These are phyloP conservation scores for Aegilops bicornis DNA, from an alignment of 176 grass and related monocot genomes.

Conservation along the genomic window DNA sequence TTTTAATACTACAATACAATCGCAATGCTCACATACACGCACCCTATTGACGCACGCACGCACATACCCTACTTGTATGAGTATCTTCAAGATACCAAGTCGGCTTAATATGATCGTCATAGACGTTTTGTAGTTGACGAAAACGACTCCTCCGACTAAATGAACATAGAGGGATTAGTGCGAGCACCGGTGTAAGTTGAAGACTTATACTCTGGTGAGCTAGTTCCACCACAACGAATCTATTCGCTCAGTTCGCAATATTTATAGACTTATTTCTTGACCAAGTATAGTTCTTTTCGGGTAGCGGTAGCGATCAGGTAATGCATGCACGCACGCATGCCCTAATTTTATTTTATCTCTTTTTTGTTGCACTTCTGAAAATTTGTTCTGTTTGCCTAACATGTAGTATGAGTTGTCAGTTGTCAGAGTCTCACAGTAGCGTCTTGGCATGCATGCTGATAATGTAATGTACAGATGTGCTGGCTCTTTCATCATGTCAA, in stretches of 20 bases:
- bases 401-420: background rate
- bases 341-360: background rate
- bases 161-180: too few relatives aligned
- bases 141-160: too few relatives aligned
- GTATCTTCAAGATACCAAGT: too few relatives aligned
- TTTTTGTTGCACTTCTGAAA: background rate
- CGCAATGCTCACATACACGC: too few relatives aligned
- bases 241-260: too few relatives aligned
- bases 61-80: too few relatives aligned
- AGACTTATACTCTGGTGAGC: too few relatives aligned
- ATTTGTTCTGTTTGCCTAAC: background rate
- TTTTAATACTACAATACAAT: too few relatives aligned
- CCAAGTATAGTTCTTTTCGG: background rate
- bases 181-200: too few relatives aligned
- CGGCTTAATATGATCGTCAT: fast-evolving
- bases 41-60: too few relatives aligned
- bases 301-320: background rate
- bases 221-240: too few relatives aligned
- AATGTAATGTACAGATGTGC: background rate
- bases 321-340: background rate
- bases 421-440: background rate
- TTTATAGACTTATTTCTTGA: background rate
- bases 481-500: conserved; percentile 28
- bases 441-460: background rate
- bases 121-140: too few relatives aligned